These are phyloP conservation scores for Kluyveromyces siamensis DNA, from an alignment of 805 yeast species.

Conservation along the genomic window DNA sequence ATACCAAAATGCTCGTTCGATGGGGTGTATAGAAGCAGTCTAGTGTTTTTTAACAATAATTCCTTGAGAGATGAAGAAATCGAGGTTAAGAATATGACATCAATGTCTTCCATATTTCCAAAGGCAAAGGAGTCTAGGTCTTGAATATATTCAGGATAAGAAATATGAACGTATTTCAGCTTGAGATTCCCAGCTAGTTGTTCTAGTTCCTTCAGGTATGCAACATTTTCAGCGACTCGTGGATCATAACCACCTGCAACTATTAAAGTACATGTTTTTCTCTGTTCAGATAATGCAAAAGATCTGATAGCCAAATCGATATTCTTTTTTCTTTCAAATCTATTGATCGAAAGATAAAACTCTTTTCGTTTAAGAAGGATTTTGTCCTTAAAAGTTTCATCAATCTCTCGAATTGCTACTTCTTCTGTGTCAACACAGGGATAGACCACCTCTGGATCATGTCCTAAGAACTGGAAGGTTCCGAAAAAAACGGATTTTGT, in stretches of 20 bases:
- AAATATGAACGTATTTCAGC: constrained; percentile 38
- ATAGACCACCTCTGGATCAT: constrained; percentile 29
- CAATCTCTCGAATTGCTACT: constrained; percentile 9
- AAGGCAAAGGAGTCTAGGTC: constrained; percentile 23
- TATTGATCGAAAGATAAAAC: constrained; percentile 66
- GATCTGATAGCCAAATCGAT: constrained; percentile 69
- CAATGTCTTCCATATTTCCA: constrained; percentile 20
- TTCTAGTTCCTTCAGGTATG: constrained; percentile 55
- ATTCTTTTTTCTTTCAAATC: constrained; percentile 84
- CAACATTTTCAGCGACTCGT: constrained; percentile 65
- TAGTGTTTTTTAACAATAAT: constrained; percentile 47
- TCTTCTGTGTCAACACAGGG: constrained; percentile 59
- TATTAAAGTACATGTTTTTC: constrained; percentile 40
- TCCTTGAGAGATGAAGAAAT: constrained; percentile 58
- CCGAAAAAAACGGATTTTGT: constrained; percentile 60
- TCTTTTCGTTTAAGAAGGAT: constrained; percentile 12
- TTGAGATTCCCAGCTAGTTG: constrained; percentile 36
- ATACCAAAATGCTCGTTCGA: constrained; percentile 92
- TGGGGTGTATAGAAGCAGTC: constrained; percentile 77
- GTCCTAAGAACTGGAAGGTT: constrained; percentile 42
- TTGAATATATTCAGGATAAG: constrained; percentile 19
- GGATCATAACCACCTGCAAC: constrained; percentile 90
- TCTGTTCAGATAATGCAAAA: constrained; percentile 37
- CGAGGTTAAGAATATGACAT: constrained; percentile 74
- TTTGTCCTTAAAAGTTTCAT: constrained; percentile 11